These are phyloP conservation scores for Chalciporus piperatoides DNA, from an alignment of 1,284 basidiomycete genomes.

Conservation along the genomic window DNA sequence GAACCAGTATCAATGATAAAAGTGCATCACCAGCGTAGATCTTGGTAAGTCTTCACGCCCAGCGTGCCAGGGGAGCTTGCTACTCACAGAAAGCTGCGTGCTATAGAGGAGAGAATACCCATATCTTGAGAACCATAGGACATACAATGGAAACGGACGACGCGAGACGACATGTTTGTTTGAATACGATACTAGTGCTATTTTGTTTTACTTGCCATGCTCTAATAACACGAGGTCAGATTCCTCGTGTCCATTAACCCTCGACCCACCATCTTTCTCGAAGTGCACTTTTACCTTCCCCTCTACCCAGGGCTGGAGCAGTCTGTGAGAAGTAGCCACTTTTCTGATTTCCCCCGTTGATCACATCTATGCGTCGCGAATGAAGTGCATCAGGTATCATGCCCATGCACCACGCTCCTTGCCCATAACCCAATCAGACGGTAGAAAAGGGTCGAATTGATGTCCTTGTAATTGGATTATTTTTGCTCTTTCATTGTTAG, in stretches of 20 bases:
- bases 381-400: slow-evolving; percentile 11
- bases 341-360: slow-evolving; percentile 3
- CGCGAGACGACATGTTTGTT: slow-evolving; percentile 2
- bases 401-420: slow-evolving; percentile 17
- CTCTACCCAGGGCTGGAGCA: slow-evolving; percentile 30
- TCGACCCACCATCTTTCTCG: slow-evolving; percentile 24
- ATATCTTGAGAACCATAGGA: not conserved
- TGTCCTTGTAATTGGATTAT: slow-evolving; percentile 1
- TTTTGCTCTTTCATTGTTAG: slow-evolving; percentile 12
- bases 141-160: slow-evolving; percentile 4
- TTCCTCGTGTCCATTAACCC: slow-evolving; percentile 22
- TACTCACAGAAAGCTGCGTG: slow-evolving; percentile 2
- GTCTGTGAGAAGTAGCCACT: slow-evolving; percentile 2
- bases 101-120: slow-evolving; percentile 3
- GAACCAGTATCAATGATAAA: not conserved
- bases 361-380: slow-evolving; percentile 18
- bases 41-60: slow-evolving; percentile 8
- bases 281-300: slow-evolving; percentile 15
- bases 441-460: slow-evolving; percentile 30
- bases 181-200: not conserved
- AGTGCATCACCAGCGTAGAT: not conserved
- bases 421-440: slow-evolving; percentile 29
- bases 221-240: slow-evolving; percentile 16
- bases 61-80: not conserved
- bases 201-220: not conserved